phyloP scores from a whole-genome alignment of 2,329 filamentous ascomycete species.

The Tolypocladium nubicola region DNA sequence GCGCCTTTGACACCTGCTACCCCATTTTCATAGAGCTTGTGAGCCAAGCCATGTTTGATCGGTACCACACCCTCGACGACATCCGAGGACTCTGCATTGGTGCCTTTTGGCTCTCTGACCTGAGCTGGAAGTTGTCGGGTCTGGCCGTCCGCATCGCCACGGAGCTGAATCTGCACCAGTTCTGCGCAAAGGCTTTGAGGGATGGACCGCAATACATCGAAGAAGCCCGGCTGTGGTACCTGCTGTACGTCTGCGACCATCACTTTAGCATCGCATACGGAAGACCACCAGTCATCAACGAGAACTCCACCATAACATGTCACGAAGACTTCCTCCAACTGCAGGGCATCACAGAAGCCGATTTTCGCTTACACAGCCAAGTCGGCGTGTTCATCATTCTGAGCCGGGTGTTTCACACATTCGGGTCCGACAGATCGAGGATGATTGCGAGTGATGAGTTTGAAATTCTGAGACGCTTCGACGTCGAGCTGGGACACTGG shows the following conservation, averaged over 20 bases:
- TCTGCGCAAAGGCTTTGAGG: slow-evolving; percentile 34
- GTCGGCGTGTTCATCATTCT: slow-evolving; percentile 50
- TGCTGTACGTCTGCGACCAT: slow-evolving; percentile 55
- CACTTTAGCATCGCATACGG: slow-evolving; percentile 54
- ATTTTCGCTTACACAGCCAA: slow-evolving; percentile 47
- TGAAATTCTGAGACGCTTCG: slow-evolving; percentile 15
- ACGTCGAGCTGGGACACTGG: slow-evolving; percentile 23
- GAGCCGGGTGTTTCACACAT: slow-evolving; percentile 45
- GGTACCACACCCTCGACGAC: slow-evolving; percentile 41
- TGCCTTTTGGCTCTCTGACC: slow-evolving; percentile 53
- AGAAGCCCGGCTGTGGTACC: slow-evolving; percentile 49
- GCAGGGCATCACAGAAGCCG: slow-evolving; percentile 38
- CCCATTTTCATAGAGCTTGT: slow-evolving; percentile 47
- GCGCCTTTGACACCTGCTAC: slow-evolving; percentile 44
- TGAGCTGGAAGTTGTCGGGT: slow-evolving; percentile 45
- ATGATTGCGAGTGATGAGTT: slow-evolving; percentile 21
- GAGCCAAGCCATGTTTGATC: slow-evolving; percentile 45
- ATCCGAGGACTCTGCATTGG: slow-evolving; percentile 51
- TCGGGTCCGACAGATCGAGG: slow-evolving; percentile 41
- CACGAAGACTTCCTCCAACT: slow-evolving; percentile 43
- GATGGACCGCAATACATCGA: slow-evolving; percentile 38
- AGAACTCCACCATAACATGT: slow-evolving; percentile 44
- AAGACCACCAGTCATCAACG: slow-evolving; percentile 47
- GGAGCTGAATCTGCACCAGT: slow-evolving; percentile 44
- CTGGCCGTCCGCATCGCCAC: slow-evolving; percentile 48